A percentile compares a stretch with the other conserved stretches of the same genome.
Conservation (phyloP, 164 flowering plant genomes). For the Dillenia turbinata region DNA sequence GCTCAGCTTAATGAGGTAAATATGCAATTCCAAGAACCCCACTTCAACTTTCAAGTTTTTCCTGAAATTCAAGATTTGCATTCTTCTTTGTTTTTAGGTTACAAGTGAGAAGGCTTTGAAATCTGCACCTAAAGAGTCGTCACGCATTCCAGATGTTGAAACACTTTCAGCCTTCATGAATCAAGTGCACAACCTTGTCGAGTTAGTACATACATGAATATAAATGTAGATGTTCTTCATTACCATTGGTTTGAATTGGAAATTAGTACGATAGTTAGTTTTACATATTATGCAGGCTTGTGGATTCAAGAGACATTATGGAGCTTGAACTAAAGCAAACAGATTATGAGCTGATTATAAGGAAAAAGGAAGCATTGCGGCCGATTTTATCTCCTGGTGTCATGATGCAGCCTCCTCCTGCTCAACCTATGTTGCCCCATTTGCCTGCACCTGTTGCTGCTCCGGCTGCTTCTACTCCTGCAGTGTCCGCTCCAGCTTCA, state of each 20-base stretch:
- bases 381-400: conserved; percentile 38
- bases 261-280: too few relatives aligned
- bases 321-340: conserved; percentile 78
- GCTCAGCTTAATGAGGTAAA: conserved; percentile 8
- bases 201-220: background rate
- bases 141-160: conserved; percentile 3
- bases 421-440: conserved; percentile 15
- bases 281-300: conserved; percentile 46
- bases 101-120: conserved; percentile 1
- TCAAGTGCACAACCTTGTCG: conserved; percentile 10
- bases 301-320: conserved; percentile 80
- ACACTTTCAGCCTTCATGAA: conserved; percentile 4
- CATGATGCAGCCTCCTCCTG: conserved; percentile 34
- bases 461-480: conserved; percentile 15
- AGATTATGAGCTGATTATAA: conserved; percentile 65
- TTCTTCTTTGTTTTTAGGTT: background rate
- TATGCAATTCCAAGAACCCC: background rate
- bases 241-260: background rate
- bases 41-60: background rate
- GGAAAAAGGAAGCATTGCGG: conserved; percentile 84
- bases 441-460: conserved; percentile 24
- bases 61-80: background rate
- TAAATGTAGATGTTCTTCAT: background rate
- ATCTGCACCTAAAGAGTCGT: background rate
- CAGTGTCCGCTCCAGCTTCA: conserved; percentile 24